Percentiles rank a stretch among this genome's conserved stretches.
Evolutionary conservation across 495 filamentous ascomycete species (phyloP).

Genomic region (Copromyces sp.): DNA sequence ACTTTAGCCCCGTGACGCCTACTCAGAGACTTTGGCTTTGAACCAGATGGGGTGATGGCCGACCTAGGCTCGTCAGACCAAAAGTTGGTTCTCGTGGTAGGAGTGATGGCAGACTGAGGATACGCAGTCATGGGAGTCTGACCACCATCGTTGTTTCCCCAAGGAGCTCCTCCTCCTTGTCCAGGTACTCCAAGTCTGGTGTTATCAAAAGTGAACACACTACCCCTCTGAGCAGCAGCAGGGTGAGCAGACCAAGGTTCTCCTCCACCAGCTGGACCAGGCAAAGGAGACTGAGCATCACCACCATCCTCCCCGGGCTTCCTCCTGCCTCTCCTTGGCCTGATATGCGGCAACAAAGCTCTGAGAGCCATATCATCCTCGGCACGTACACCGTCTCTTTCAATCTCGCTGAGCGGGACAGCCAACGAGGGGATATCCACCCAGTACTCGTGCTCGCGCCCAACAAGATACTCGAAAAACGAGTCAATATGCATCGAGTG

Average conservation of each 20-base stretch:
- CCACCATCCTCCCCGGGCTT: constrained; percentile 63
- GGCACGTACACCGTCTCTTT: constrained; percentile 74
- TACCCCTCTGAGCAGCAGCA: constrained; percentile 25
- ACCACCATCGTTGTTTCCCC: constrained; percentile 28
- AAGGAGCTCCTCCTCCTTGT: constrained; percentile 9
- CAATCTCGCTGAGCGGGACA: constrained; percentile 47
- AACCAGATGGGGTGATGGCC: constrained; percentile 52
- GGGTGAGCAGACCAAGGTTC: constrained; percentile 42
- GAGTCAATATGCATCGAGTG: constrained; percentile 95
- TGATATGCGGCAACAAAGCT: constrained; percentile 79
- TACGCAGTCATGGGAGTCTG: constrained; percentile 41
- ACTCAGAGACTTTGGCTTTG: constrained; percentile 58
- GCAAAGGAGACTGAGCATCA: constrained; percentile 48
- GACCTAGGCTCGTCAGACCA: constrained; percentile 48
- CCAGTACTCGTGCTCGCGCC: constrained; percentile 74
- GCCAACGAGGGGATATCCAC: constrained; percentile 65
- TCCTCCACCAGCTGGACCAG: constrained; percentile 44
- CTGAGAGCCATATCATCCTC: constrained; percentile 91
- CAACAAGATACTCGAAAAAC: constrained; percentile 85
- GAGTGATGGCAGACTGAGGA: constrained; percentile 22
- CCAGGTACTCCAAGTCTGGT: constrained; percentile 9
- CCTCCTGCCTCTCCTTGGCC: constrained; percentile 79
- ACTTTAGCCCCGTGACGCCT: constrained; percentile 81
- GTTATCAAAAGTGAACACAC: constrained; percentile 26
- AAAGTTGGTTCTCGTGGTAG: constrained; percentile 14